These are phyloP conservation scores for Zygoascus hellenicus DNA, from an alignment of 1,139 yeast genomes.

Conservation along the genomic window DNA sequence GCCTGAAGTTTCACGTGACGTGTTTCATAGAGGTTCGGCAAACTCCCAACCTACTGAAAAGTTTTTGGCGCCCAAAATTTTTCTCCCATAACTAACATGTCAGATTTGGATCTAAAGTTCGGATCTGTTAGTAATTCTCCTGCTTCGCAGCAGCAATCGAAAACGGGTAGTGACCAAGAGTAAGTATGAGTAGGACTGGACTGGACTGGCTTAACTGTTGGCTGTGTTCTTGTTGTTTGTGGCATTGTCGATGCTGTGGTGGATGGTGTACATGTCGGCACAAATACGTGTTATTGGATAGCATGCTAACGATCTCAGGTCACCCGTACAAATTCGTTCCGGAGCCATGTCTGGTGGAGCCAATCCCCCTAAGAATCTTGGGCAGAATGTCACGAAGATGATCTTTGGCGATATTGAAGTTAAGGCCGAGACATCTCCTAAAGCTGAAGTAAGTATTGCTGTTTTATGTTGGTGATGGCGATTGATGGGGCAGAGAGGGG, in stretches of 20 bases:
- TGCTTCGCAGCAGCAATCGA: conserved; percentile 9
- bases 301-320: conserved; percentile 4
- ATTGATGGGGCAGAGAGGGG: background rate
- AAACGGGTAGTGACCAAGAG: conserved; percentile 6
- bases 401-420: conserved; percentile 23
- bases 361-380: conserved; percentile 16
- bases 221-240: background rate
- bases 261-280: background rate
- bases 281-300: background rate
- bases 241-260: background rate
- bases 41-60: conserved; percentile 8
- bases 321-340: conserved; percentile 6
- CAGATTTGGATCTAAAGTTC: conserved; percentile 11
- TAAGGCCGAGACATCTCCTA: conserved; percentile 12
- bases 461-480: background rate
- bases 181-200: background rate
- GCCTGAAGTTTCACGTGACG: background rate
- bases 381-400: conserved; percentile 14
- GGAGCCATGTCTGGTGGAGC: conserved; percentile 17
- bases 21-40: background rate
- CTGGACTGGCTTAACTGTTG: background rate
- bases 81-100: conserved; percentile 9
- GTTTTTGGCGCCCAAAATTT: conserved; percentile 7
- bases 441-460: conserved; percentile 6
- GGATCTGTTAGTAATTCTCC: conserved; percentile 11